These are phyloP conservation scores for Botrytis cinerea DNA, from an alignment of 2,329 filamentous ascomycete genomes.

Conservation along the genomic window DNA sequence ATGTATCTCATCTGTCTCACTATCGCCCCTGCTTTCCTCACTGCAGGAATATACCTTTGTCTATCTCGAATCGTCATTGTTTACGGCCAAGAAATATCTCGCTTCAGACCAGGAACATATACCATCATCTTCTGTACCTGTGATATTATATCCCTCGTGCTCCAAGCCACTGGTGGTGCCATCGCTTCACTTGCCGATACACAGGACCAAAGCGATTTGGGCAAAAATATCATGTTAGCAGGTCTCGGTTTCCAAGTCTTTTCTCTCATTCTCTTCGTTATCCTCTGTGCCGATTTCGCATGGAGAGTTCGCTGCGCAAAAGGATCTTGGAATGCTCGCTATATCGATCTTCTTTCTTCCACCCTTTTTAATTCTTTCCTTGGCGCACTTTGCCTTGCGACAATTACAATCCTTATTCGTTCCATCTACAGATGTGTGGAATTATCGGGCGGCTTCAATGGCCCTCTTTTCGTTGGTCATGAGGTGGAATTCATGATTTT, in stretches of 20 bases:
- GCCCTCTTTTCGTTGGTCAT: conserved; percentile 51
- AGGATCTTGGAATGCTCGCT: conserved; percentile 29
- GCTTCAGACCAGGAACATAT: conserved; percentile 52
- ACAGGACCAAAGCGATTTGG: conserved; percentile 31
- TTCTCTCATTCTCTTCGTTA: conserved; percentile 40
- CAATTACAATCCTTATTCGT: conserved; percentile 57
- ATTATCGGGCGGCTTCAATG: conserved; percentile 56
- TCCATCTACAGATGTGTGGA: conserved; percentile 60
- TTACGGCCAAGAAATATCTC: conserved; percentile 53
- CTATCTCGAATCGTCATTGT: conserved; percentile 46
- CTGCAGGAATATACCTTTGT: conserved; percentile 63
- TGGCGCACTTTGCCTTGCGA: conserved; percentile 50
- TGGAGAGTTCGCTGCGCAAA: conserved; percentile 26
- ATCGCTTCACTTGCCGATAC: conserved; percentile 52
- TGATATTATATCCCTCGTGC: conserved; percentile 58
- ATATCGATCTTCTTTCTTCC: conserved; percentile 30
- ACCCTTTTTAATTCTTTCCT: conserved; percentile 50
- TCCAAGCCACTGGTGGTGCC: conserved; percentile 60
- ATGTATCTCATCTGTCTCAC: conserved; percentile 58
- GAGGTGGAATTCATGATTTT: conserved; percentile 50
- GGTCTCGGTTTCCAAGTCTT: conserved; percentile 46
- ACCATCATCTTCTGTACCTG: conserved; percentile 51
- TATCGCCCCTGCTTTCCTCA: conserved; percentile 51
- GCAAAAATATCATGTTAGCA: conserved; percentile 45
- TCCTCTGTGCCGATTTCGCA: conserved; percentile 29